These are phyloP conservation scores for Rheum nobile DNA, from an alignment of 148 eudicot species.

Conservation along the genomic window DNA sequence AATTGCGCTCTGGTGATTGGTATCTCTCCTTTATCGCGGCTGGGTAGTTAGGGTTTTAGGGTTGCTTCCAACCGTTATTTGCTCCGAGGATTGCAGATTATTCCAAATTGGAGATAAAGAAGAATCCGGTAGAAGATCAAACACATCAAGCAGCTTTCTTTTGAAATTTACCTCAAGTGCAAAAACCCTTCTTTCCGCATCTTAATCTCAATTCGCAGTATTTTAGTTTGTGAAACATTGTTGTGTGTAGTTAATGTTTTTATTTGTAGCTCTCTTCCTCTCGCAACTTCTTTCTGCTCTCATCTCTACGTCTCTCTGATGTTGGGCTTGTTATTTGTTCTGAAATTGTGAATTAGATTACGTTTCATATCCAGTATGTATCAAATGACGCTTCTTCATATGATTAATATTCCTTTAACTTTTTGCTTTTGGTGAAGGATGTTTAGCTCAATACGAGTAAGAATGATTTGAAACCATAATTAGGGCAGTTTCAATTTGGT, in stretches of 20 bases:
- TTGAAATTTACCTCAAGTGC: not conserved
- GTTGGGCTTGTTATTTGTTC: too few relatives aligned
- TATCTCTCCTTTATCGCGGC: not conserved
- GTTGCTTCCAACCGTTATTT: not conserved
- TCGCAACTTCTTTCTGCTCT: too few relatives aligned
- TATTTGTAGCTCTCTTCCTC: too few relatives aligned
- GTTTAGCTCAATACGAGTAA: not conserved
- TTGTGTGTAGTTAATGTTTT: too few relatives aligned
- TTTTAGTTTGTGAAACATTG: too few relatives aligned
- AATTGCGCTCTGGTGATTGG: not conserved
- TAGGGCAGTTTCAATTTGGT: not conserved
- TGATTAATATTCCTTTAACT: not conserved
- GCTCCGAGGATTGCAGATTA: not conserved
- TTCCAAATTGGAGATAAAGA: not conserved
- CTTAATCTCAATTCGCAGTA: too few relatives aligned
- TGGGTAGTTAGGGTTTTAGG: conserved; percentile 2
- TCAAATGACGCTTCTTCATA: not conserved
- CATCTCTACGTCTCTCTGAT: too few relatives aligned
- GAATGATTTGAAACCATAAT: not conserved
- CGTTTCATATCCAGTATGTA: not conserved
- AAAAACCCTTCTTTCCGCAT: too few relatives aligned
- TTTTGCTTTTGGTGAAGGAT: not conserved
- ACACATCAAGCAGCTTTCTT: not conserved
- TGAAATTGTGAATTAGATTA: too few relatives aligned
- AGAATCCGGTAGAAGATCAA: not conserved